Base-by-base conservation (phyloP, 2,329 filamentous ascomycete genomes). In the Fusarium vanettenii region DNA sequence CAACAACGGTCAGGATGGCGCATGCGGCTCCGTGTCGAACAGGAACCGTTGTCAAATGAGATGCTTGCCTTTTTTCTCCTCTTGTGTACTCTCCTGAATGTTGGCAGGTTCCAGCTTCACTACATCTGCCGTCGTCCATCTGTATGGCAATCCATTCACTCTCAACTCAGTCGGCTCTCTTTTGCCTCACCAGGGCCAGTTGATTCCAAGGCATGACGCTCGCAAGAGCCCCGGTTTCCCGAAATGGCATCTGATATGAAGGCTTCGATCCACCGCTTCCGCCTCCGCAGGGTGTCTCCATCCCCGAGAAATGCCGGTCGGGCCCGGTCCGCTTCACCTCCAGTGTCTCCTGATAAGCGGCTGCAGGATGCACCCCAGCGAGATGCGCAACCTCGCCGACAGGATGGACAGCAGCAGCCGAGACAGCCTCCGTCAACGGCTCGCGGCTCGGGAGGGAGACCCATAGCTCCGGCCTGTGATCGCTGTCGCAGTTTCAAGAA, bases 401-500 rank as follows among this genome's bases (percentile, higher is more conserved):
- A 62, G 60, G 55, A 64, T 68, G 64, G 20, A 25, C 43, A 63
- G 31, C 61, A 66, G 31, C 48, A 61, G 22, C 68, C 25, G 29
- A 37, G 52, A 43, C 56, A 41, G 33, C 57, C 33, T 50, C 68
- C 35, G 18, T 27, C 43, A 56, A 60, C 31, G 25, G 33, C 25
- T 41, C 69, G 64, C 18, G 48, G 10, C 20, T 55, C 50, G 29
- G 67, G 66, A 33, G 56, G 59, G 55, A 71, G 66, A 66, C 72
- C 70, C 39, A 25, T 72, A 18, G 69, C 71, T 6, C 77, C 76
- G 29, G 77, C 84, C 14, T 86, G 85, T 72, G 83, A 85, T 62
- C 81, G 85, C 41, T 86, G 85, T 73, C 84, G 85, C 55, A 81
- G 79, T 71, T 84, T 86, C 76, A 86, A 86, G 78, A 86, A 86